Base-by-base conservation (phyloP, 1,284 basidiomycete genomes). In the Ustilago curta region DNA sequence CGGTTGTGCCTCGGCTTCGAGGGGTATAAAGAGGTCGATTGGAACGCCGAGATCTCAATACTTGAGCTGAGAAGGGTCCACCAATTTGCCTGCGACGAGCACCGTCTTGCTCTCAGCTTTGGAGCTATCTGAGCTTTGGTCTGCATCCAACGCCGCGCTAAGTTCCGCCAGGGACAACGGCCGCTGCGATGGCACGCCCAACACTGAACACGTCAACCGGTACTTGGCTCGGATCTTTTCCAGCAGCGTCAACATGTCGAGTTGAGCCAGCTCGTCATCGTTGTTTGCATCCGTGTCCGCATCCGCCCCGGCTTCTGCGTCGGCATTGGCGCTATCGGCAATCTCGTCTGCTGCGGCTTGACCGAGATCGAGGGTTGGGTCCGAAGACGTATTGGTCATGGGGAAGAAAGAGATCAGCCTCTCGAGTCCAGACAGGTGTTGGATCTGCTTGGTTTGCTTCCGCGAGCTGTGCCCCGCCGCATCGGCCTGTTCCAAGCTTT, bases 161-260 rank as follows among this genome's bases (percentile, higher is more conserved):
- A 63, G 49, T 21, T 58, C 57, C 5, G 70, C 49, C 25, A 61
- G 44, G 2, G 47, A 35, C 21, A 39, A 25, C 4, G 70, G 44
- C 0, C 59, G 60, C 32, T 62, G 65, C 0, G 93, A 91, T 37
- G 90, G 87, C 8, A 93, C 88, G 37, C 92, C 92, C n/a, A 97
- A 87, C 0, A 90, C 89, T 0, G 94, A 90, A 79, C 95, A 97
- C 21, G 94, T 89, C 0, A 91, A 88, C 78, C 92, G 92, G 86
- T 97, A 97, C 76, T 93, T 89, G 3, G 94, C 93, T 32, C 94
- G 90, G 70, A 97, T 95, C 74, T 92, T 90, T 43, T 91, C 90
- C 65, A 96, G 89, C 25, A 95, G 89, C 59, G 89, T 89, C 11
- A 90, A 86, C 49, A 94, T 89, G 82, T 94, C 93, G 29, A 93